Conservation (phyloP, 2,329 filamentous ascomycete genomes). For the Furcasterigmium furcatum region DNA sequence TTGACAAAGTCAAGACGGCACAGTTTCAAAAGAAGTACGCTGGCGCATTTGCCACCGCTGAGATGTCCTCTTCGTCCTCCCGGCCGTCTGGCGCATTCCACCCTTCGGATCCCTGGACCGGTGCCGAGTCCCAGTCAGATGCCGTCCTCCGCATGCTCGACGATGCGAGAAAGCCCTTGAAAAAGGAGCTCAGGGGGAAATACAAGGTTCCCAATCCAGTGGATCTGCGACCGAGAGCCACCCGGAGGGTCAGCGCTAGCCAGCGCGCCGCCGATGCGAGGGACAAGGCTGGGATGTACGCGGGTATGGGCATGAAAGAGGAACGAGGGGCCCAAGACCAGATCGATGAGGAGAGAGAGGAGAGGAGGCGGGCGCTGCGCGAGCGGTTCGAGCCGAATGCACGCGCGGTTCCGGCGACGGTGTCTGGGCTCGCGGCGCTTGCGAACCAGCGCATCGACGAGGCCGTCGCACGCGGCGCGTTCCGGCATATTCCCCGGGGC, state of each 20-base stretch:
- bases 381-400: slow-evolving; percentile 76
- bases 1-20: slow-evolving; percentile 53
- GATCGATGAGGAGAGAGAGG: slow-evolving; percentile 65
- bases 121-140: slow-evolving; percentile 71
- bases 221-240: slow-evolving; percentile 46
- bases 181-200: slow-evolving; percentile 42
- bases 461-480: slow-evolving; percentile 87
- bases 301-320: slow-evolving; percentile 42
- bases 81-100: slow-evolving; percentile 69
- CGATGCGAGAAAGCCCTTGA: slow-evolving; percentile 72
- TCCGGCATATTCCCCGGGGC: slow-evolving; percentile 77
- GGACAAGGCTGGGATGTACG: slow-evolving; percentile 54
- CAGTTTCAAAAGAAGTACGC: slow-evolving; percentile 50
- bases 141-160: slow-evolving; percentile 80
- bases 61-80: slow-evolving; percentile 46
- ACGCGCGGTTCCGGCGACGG: slow-evolving; percentile 68
- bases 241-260: slow-evolving; percentile 35
- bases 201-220: slow-evolving; percentile 43
- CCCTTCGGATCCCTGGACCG: slow-evolving; percentile 70
- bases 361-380: slow-evolving; percentile 68
- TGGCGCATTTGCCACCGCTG: slow-evolving; percentile 42
- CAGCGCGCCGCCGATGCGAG: slow-evolving; percentile 50
- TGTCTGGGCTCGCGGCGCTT: slow-evolving; percentile 75
- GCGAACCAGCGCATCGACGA: slow-evolving; percentile 93
- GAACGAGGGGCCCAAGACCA: not conserved